Conservation (phyloP, 306 rosid genomes). For the Malus fusca region DNA sequence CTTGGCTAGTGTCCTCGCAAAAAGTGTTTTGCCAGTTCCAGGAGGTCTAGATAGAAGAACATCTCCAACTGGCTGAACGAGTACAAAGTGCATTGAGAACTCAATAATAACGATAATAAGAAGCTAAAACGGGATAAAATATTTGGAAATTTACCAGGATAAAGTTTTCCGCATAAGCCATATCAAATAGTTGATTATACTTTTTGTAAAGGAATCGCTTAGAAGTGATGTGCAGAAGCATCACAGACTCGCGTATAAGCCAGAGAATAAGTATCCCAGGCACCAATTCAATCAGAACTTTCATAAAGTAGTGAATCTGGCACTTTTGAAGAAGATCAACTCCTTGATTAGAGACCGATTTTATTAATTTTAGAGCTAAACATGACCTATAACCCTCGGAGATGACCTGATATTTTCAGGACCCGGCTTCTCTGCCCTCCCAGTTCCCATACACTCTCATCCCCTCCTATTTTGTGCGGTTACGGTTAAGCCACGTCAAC, state of each 20-base stretch:
- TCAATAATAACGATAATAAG: constrained; percentile 3
- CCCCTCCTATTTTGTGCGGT: too few relatives aligned
- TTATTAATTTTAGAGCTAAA: too few relatives aligned
- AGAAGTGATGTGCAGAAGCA: constrained; percentile 64
- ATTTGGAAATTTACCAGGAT: constrained; percentile 50
- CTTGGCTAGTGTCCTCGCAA: constrained; percentile 90
- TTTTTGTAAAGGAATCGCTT: constrained; percentile 80
- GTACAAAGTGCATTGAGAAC: constrained; percentile 6
- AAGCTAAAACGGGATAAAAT: background rate
- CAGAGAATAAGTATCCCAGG: constrained; percentile 87
- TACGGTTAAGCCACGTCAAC: too few relatives aligned
- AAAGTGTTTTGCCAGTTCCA: constrained; percentile 97
- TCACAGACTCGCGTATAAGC: constrained; percentile 71
- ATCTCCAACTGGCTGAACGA: constrained; percentile 76
- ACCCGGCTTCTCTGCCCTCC: too few relatives aligned
- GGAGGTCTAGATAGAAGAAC: constrained; percentile 99
- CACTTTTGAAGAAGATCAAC: constrained; percentile 67
- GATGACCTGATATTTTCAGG: background rate
- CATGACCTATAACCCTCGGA: too few relatives aligned
- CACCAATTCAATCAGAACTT: constrained; percentile 64
- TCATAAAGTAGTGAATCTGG: constrained; percentile 82
- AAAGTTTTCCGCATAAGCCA: constrained; percentile 91
- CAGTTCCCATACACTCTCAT: too few relatives aligned
- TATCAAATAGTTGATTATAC: constrained; percentile 82
- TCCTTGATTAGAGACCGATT: too few relatives aligned